Evolutionary conservation across 2,329 filamentous ascomycete genomes (phyloP).

Genomic region (Epichloe gansuensis): DNA sequence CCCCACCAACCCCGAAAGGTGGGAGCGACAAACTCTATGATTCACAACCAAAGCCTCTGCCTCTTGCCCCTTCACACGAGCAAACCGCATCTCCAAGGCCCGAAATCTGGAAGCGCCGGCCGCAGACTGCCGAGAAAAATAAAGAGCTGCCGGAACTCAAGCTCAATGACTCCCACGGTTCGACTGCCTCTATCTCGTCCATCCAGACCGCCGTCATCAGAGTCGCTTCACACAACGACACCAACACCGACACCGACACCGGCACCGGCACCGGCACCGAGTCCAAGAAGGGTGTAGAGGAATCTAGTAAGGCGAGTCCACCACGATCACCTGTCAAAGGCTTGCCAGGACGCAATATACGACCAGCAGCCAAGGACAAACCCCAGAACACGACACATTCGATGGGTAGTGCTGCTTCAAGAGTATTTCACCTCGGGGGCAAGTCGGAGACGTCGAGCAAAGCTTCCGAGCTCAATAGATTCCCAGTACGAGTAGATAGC

Average conservation of each 20-base stretch:
- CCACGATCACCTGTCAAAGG: constrained; percentile 10
- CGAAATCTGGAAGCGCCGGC: constrained; percentile 37
- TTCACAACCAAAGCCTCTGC: constrained; percentile 7
- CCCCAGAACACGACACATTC: constrained; percentile 9
- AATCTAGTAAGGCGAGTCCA: not conserved
- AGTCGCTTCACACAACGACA: not conserved
- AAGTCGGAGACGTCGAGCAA: constrained; percentile 7
- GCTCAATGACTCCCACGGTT: constrained; percentile 35
- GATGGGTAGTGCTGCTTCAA: constrained; percentile 23
- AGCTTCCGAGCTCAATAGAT: not conserved
- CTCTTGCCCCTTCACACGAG: constrained; percentile 8
- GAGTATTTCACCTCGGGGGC: constrained; percentile 18
- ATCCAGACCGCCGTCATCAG: constrained; percentile 4
- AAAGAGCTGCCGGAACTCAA: constrained; percentile 36
- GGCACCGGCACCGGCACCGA: not conserved
- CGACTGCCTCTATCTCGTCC: constrained; percentile 26
- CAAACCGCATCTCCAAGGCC: constrained; percentile 17
- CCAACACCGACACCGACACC: not conserved
- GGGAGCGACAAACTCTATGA: constrained; percentile 4
- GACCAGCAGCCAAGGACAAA: constrained; percentile 11
- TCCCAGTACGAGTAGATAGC: constrained; percentile 7
- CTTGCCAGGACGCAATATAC: constrained; percentile 18
- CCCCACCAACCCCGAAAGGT: constrained; percentile 16
- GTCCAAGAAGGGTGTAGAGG: not conserved
- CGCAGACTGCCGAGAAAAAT: constrained; percentile 33